Evolutionary conservation across 768 basidiomycete species (phyloP).

Genomic region (Favolaschia claudopus): DNA sequence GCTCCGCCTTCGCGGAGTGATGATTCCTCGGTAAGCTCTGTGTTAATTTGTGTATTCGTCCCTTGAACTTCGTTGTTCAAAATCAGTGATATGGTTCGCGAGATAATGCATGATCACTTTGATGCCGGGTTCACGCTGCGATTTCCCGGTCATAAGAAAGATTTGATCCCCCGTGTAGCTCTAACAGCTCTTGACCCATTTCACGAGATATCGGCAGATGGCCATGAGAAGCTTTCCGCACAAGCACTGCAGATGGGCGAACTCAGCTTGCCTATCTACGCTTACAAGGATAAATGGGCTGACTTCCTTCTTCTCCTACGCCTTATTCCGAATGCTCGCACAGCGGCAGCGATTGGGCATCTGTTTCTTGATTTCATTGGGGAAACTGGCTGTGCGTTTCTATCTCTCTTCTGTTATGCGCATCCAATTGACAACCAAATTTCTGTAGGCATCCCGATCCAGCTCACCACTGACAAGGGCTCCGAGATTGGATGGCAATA

Average conservation of each 20-base stretch:
- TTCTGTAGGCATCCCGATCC: slow-evolving; percentile 34
- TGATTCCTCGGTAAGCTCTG: slow-evolving; percentile 1
- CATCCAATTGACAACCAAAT: background rate
- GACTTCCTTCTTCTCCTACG: slow-evolving; percentile 24
- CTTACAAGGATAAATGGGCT: slow-evolving; percentile 34
- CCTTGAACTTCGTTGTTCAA: no score
- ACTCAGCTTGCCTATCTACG: slow-evolving; percentile 28
- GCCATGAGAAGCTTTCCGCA: slow-evolving; percentile 36
- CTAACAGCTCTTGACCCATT: slow-evolving; percentile 24
- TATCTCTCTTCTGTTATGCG: background rate
- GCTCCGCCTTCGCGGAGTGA: background rate
- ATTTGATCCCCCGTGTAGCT: background rate
- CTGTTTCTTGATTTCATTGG: slow-evolving; percentile 42
- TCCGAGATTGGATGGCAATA: slow-evolving; percentile 38
- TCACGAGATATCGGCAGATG: slow-evolving; percentile 33
- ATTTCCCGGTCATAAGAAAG: slow-evolving; percentile 24
- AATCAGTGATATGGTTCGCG: slow-evolving; percentile 1
- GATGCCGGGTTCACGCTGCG: slow-evolving; percentile 22
- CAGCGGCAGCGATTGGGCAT: slow-evolving; percentile 35
- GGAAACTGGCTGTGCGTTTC: slow-evolving; percentile 29
- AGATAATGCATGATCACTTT: slow-evolving; percentile 15
- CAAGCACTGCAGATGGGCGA: slow-evolving; percentile 39
- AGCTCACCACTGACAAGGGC: slow-evolving; percentile 37
- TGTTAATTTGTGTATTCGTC: background rate
- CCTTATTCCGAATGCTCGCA: slow-evolving; percentile 35